Percentiles rank a stretch among this genome's conserved stretches.
These are phyloP conservation scores for Saitozyma sp. DNA, from an alignment of 768 basidiomycete genomes.

Conservation along the genomic window DNA sequence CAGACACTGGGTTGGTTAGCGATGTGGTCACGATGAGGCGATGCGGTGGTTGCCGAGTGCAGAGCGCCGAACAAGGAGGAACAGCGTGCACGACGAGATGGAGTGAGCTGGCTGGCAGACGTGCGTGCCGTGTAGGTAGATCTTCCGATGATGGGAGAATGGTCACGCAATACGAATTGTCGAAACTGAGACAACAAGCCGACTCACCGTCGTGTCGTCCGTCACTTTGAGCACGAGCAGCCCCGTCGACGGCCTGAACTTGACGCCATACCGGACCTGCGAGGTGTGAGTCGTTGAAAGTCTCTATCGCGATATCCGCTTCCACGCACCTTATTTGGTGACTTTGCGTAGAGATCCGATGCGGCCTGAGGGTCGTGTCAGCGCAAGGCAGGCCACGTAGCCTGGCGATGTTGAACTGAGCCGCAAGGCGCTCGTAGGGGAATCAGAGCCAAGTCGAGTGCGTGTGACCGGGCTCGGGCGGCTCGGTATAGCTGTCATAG, in stretches of 20 bases:
- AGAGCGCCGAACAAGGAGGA: no score
- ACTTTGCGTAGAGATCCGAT: slow-evolving; percentile 75
- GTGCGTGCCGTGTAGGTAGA: no score
- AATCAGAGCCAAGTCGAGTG: neutral
- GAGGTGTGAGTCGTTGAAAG: neutral
- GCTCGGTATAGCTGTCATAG: no score
- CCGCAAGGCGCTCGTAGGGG: neutral
- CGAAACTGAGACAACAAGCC: no score
- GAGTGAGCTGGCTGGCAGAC: no score
- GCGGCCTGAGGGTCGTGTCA: slow-evolving; percentile 64
- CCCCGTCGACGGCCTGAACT: slow-evolving; percentile 83
- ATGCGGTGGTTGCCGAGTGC: no score
- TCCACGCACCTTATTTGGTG: slow-evolving; percentile 69
- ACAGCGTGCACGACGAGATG: no score
- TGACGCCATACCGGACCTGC: slow-evolving; percentile 86
- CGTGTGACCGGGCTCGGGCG: no score
- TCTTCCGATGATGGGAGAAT: no score
- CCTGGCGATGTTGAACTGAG: neutral
- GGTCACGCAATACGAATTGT: no score
- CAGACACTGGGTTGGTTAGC: slow-evolving; percentile 65
- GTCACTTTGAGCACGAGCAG: slow-evolving; percentile 92
- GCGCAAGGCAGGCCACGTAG: neutral
- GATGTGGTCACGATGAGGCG: neutral
- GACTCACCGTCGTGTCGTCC: slow-evolving; percentile 77
- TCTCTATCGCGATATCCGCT: neutral